Percentiles rank a stretch among this genome's conserved stretches.
Conservation (phyloP, 106 monocot species). For the Gastrodia elata region DNA sequence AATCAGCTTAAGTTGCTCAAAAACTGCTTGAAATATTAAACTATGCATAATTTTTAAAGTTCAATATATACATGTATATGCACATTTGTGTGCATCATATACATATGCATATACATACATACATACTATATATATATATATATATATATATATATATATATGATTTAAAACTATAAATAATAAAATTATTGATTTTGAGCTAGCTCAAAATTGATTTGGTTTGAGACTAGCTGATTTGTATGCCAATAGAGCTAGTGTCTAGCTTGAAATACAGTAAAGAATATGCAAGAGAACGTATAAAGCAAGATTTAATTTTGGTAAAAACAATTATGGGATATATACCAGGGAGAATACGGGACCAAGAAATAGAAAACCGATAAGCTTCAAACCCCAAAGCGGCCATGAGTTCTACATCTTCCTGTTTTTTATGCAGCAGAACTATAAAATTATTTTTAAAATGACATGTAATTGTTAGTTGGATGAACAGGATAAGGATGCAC, state of each 20-base stretch:
- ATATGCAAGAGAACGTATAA: neutral
- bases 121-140: too few species aligned
- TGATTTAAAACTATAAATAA: neutral
- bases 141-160: too few species aligned
- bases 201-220: neutral
- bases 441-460: neutral
- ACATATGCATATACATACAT: too few species aligned
- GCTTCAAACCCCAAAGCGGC: conserved; percentile 74
- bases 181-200: neutral
- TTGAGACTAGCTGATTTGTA: neutral
- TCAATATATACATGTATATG: too few species aligned
- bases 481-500: neutral
- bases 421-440: conserved; percentile 5
- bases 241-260: neutral
- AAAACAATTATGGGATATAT: conserved; percentile 3
- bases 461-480: neutral
- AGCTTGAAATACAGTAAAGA: neutral
- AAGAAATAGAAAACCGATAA: conserved; percentile 90
- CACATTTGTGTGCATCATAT: too few species aligned
- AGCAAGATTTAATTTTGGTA: neutral
- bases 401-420: conserved; percentile 95
- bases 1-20: too few species aligned
- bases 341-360: conserved; percentile 95
- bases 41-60: too few species aligned
- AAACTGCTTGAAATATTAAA: too few species aligned